Evolutionary conservation across 768 basidiomycete genomes (phyloP), one percentile per base, ranked within the genome.

Genomic region (Punctularia strigosozonata): DNA sequence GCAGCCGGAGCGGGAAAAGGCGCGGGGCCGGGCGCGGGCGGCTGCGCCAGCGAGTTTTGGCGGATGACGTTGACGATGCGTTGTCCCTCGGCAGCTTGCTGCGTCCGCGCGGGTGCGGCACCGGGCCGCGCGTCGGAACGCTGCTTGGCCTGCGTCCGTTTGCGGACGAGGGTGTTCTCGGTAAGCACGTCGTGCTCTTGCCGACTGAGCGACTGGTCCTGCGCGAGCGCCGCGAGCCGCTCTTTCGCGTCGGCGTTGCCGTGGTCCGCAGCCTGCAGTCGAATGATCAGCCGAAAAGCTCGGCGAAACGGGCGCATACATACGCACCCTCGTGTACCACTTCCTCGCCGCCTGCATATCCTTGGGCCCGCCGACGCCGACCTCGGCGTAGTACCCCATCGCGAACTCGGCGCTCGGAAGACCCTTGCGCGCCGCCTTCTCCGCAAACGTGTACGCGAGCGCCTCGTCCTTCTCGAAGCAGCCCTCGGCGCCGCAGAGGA

Each of bases 351-450:
- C 63, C 1, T 68, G 69, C 25, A 86, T 39, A 50, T 83, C 72
- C 51, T 72, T 75, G 14, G 52, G 50, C 7, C 80, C 76, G 0
- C 89, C 91, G 5, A 98, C 82, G 2, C 94, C 94, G 1, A 97
- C 84, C 57, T 97, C 92, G 25, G 69, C 70, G 54, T 94, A 98
- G 54, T 97, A 97, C 1, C 92, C 94, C 75, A 97, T 80, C 1
- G 91, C 94, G 55, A 97, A 97, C 55, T 91, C 85, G 0, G 88
- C 94, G 40, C 72, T 79, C 1, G 85, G 68, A 31, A 94, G 61
- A 0, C 78, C 82, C 48, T 79, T 83, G 34, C 63, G 54, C 0
- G 82, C 80, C 0, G 85, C 82, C 59, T 94, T 92, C 46, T 87
- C 80, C 0, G 94, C 94, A 60, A 94, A 98, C 0, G 80, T 84